Evolutionary conservation across 2,329 filamentous ascomycete genomes (phyloP).

Genomic region (Teratosphaeria destructans): DNA sequence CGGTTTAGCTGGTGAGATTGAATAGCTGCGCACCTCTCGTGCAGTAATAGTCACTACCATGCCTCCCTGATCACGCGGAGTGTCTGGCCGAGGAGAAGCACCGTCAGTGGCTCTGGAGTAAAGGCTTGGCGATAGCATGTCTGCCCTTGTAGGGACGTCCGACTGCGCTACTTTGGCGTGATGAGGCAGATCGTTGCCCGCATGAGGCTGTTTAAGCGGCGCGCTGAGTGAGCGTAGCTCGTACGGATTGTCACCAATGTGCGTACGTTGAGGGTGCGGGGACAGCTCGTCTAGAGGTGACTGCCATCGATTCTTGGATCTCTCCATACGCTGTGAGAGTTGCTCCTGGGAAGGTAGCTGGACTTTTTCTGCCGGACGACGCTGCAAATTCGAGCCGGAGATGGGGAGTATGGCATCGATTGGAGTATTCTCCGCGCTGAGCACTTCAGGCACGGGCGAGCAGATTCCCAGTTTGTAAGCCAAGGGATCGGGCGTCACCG

Average conservation of each 20-base stretch:
- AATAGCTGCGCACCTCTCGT: conserved; percentile 34
- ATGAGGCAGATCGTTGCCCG: conserved; percentile 13
- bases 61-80: conserved; percentile 17
- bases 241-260: conserved; percentile 23
- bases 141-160: not conserved
- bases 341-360: conserved; percentile 28
- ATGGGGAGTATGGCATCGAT: not conserved
- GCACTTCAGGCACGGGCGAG: conserved; percentile 18
- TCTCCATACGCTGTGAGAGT: conserved; percentile 29
- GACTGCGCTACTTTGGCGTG: conserved; percentile 6
- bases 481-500: conserved; percentile 16
- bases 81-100: conserved; percentile 21
- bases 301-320: conserved; percentile 33
- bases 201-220: conserved; percentile 4
- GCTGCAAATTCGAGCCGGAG: conserved; percentile 10
- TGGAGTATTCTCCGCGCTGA: conserved; percentile 7
- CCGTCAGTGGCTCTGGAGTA: conserved; percentile 36
- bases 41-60: conserved; percentile 36
- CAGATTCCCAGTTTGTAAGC: conserved; percentile 9
- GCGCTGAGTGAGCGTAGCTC: conserved; percentile 17
- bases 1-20: conserved; percentile 22
- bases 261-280: conserved; percentile 22
- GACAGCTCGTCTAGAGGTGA: conserved; percentile 27
- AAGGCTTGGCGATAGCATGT: conserved; percentile 34
- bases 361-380: conserved; percentile 12